These are phyloP conservation scores for Trichoderma endophyticum DNA, from an alignment of 2,329 filamentous ascomycete genomes.

Conservation along the genomic window DNA sequence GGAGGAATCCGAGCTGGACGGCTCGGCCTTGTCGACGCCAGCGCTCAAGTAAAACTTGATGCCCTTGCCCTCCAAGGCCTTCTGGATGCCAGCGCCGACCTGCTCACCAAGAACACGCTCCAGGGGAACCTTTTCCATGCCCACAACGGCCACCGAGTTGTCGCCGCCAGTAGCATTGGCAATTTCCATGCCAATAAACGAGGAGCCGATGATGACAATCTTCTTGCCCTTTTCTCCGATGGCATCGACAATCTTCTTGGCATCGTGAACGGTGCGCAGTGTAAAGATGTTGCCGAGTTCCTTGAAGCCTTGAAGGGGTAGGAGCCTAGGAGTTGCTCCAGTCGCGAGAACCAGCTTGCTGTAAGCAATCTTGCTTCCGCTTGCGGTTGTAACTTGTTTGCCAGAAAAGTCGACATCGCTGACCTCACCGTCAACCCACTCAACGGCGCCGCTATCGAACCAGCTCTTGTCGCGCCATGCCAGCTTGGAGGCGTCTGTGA, in stretches of 20 bases:
- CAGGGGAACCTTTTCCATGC: conserved; percentile 82
- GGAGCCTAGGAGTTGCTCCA: conserved; percentile 70
- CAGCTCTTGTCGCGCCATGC: conserved; percentile 73
- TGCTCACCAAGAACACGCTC: conserved; percentile 80
- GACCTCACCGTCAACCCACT: conserved; percentile 62
- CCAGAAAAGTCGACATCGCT: conserved; percentile 70
- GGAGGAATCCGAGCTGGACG: conserved; percentile 62
- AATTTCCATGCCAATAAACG: conserved; percentile 98
- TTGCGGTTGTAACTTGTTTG: conserved; percentile 72
- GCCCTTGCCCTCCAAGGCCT: conserved; percentile 76
- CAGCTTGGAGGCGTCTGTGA: conserved; percentile 76
- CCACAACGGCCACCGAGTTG: conserved; percentile 82
- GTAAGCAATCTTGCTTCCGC: conserved; percentile 70
- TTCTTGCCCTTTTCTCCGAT: conserved; percentile 86
- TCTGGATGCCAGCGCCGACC: conserved; percentile 78
- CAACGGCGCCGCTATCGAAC: conserved; percentile 62
- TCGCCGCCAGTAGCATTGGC: conserved; percentile 76
- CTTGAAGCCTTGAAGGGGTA: conserved; percentile 84
- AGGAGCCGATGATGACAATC: conserved; percentile 85
- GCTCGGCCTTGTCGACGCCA: conserved; percentile 76
- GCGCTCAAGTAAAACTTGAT: conserved; percentile 85
- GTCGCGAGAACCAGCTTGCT: conserved; percentile 88
- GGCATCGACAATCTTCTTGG: conserved; percentile 71
- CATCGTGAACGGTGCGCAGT: conserved; percentile 73
- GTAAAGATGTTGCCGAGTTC: conserved; percentile 84